Conservation (phyloP, 2,329 filamentous ascomycete species). For the Cytospora schulzeri region DNA sequence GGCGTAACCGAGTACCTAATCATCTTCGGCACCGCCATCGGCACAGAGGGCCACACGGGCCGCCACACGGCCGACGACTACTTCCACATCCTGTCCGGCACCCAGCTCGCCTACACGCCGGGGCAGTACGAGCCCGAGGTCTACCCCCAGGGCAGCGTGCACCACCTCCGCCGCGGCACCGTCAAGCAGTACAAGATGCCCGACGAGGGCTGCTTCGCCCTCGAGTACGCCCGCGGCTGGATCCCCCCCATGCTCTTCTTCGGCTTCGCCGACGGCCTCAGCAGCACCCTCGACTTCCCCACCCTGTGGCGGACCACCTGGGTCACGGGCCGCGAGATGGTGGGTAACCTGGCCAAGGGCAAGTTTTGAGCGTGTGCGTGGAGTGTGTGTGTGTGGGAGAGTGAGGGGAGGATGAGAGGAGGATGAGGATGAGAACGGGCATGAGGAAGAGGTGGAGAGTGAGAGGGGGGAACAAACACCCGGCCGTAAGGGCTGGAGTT, state of each 20-base stretch:
- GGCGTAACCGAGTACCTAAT: slow-evolving; percentile 87
- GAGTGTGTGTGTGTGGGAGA: background rate
- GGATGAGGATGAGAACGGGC: too few relatives aligned
- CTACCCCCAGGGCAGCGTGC: slow-evolving; percentile 69
- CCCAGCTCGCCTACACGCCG: slow-evolving; percentile 72
- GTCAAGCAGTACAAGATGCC: slow-evolving; percentile 87
- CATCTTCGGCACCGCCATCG: slow-evolving; percentile 80
- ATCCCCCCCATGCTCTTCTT: slow-evolving; percentile 93
- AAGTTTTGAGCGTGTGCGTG: slow-evolving; percentile 60
- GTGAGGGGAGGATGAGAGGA: background rate
- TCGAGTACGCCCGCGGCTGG: slow-evolving; percentile 86
- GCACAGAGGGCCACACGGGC: slow-evolving; percentile 85
- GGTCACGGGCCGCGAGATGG: slow-evolving; percentile 77
- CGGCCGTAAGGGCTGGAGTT: background rate
- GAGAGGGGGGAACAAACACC: too few relatives aligned
- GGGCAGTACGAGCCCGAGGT: slow-evolving; percentile 69
- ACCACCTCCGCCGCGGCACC: slow-evolving; percentile 70
- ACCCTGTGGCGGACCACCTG: slow-evolving; percentile 79
- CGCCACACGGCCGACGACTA: slow-evolving; percentile 93
- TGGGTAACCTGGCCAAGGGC: slow-evolving; percentile 67
- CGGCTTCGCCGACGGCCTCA: slow-evolving; percentile 79
- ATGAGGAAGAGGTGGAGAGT: background rate
- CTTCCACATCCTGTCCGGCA: slow-evolving; percentile 85
- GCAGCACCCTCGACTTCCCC: slow-evolving; percentile 80
- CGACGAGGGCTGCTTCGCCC: slow-evolving; percentile 68